A percentile compares a stretch with the other conserved stretches of the same genome.
Conservation (phyloP, 805 yeast species). For the Candida sithepensis region DNA sequence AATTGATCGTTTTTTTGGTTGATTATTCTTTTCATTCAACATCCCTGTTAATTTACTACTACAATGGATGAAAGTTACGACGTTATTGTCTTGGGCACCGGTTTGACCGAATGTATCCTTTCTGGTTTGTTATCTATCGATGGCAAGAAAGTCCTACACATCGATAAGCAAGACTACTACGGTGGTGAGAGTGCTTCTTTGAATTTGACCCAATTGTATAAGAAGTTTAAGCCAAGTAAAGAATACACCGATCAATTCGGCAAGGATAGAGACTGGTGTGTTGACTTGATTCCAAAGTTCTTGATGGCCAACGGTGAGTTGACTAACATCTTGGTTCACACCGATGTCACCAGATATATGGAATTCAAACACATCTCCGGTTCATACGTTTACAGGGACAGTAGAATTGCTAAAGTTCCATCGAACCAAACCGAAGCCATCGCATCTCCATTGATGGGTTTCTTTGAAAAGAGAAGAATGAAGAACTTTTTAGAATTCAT, state of each 20-base stretch:
- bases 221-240: conserved; percentile 81
- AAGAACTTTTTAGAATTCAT: conserved; percentile 87
- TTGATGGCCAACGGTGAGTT: conserved; percentile 97
- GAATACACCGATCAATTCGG: conserved; percentile 72
- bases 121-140: conserved; percentile 95
- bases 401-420: conserved; percentile 93
- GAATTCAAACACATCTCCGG: conserved; percentile 98
- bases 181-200: conserved; percentile 92
- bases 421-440: conserved; percentile 89
- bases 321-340: conserved; percentile 91
- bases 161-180: conserved; percentile 93
- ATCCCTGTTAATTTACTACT: neutral
- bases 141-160: conserved; percentile 95
- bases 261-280: conserved; percentile 96
- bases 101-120: conserved; percentile 94
- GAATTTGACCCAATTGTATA: conserved; percentile 66
- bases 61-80: conserved; percentile 94
- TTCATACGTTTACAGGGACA: conserved; percentile 86
- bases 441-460: conserved; percentile 87
- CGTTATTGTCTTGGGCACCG: conserved; percentile 90
- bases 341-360: conserved; percentile 92
- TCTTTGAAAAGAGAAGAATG: conserved; percentile 94
- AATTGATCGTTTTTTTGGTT: neutral
- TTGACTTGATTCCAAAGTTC: conserved; percentile 94
- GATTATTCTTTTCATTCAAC: neutral